Evolutionary conservation across 306 rosid species (phyloP).

Genomic region (Amphicarpaea edgeworthii): DNA sequence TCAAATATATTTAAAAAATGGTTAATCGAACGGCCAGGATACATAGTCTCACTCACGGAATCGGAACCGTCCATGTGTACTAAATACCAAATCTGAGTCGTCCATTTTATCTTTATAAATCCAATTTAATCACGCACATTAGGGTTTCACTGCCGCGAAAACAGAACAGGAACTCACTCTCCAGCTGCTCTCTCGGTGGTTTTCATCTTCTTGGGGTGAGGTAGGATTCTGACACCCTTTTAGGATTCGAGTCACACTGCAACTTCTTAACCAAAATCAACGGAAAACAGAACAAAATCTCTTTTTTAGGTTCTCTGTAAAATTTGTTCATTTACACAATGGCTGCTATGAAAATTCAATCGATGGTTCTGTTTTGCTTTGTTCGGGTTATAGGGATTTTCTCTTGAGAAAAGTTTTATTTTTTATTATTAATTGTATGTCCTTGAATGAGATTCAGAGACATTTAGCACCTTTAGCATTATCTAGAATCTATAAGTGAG

Average conservation of each 20-base stretch:
- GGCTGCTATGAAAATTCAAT: background rate
- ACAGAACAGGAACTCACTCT: background rate
- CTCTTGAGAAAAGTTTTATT: background rate
- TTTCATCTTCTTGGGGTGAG: slow-evolving; percentile 42
- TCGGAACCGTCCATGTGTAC: slow-evolving; percentile 2
- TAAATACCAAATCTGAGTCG: slow-evolving; percentile 1
- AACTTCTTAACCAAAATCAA: background rate
- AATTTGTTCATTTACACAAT: background rate
- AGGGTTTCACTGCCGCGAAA: slow-evolving; percentile 43
- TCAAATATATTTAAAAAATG: background rate
- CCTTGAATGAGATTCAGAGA: slow-evolving; percentile 18
- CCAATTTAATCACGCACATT: background rate
- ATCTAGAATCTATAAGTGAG: background rate
- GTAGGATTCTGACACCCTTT: background rate
- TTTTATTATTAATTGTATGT: background rate
- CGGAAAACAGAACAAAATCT: background rate
- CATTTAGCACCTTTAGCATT: background rate
- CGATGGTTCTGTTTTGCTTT: background rate
- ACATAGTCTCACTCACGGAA: background rate
- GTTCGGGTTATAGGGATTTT: background rate
- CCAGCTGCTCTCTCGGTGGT: slow-evolving; percentile 32
- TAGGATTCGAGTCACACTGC: background rate
- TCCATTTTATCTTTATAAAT: background rate
- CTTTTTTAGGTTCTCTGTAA: slow-evolving; percentile 12
- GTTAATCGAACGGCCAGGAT: slow-evolving; percentile 32